These are phyloP conservation scores for Phlebiopsis flavidoalba DNA, from an alignment of 768 basidiomycete species.

Conservation along the genomic window DNA sequence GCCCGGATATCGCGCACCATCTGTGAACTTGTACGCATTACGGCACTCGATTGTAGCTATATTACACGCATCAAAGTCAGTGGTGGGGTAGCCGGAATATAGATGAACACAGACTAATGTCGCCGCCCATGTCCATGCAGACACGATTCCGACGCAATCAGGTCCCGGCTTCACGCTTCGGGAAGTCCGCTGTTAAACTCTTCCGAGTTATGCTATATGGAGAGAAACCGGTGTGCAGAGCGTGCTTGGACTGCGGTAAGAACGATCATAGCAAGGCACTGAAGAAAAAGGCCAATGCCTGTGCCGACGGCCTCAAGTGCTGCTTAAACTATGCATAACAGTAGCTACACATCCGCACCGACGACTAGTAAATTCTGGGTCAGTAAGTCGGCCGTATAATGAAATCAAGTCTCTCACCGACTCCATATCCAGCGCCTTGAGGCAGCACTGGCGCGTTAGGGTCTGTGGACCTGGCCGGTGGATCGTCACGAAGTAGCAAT, in stretches of 20 bases:
- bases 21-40: conserved; percentile 83
- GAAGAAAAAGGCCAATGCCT: conserved; percentile 90
- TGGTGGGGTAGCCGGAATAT: too few species aligned
- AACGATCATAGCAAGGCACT: conserved; percentile 63
- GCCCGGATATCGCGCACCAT: conserved; percentile 53
- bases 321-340: too few species aligned
- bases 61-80: too few species aligned
- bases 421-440: conserved; percentile 83
- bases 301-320: background rate
- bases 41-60: conserved; percentile 74
- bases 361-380: background rate
- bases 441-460: conserved; percentile 44
- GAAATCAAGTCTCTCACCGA: conserved; percentile 36
- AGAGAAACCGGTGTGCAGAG: conserved; percentile 79
- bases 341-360: too few species aligned
- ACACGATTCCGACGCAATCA: conserved; percentile 93
- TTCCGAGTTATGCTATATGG: conserved; percentile 70
- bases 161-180: conserved; percentile 83
- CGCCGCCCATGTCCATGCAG: conserved; percentile 90
- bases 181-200: conserved; percentile 81
- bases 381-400: background rate
- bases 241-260: conserved; percentile 78
- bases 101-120: conserved; percentile 43
- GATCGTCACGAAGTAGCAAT: background rate
- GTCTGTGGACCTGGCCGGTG: conserved; percentile 17